Evolutionary conservation across 164 flowering plant species (phyloP).

Genomic region (Tetrastigma voinierianum): DNA sequence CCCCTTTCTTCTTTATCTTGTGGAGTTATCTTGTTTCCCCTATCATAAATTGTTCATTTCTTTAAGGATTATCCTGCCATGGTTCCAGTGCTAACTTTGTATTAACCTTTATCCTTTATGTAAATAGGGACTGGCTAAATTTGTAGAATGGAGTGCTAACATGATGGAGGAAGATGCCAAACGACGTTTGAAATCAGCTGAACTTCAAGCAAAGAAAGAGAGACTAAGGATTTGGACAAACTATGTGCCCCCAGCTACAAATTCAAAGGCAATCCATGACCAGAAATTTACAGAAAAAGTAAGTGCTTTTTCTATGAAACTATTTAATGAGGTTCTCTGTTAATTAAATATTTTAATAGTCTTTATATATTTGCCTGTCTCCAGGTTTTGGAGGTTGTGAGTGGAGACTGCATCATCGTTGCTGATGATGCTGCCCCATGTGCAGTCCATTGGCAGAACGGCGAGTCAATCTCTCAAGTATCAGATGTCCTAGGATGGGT

Average conservation of each 20-base stretch:
- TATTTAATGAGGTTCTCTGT: background rate
- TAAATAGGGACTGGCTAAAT: slow-evolving; percentile 93
- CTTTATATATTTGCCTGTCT: slow-evolving; percentile 1
- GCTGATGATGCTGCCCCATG: slow-evolving; percentile 90
- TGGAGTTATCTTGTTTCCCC: too few species aligned
- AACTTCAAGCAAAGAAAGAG: too few species aligned
- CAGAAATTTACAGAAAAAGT: slow-evolving; percentile 94
- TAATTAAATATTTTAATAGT: background rate
- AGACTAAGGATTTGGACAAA: too few species aligned
- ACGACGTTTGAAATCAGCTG: too few species aligned
- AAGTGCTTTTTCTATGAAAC: slow-evolving; percentile 1
- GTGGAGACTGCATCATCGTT: slow-evolving; percentile 92
- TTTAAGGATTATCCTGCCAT: background rate
- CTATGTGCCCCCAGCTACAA: too few species aligned
- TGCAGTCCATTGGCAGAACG: slow-evolving; percentile 87
- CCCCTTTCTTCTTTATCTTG: too few species aligned
- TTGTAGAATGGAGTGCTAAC: too few species aligned
- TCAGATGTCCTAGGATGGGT: slow-evolving; percentile 77
- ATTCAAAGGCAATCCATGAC: too few species aligned
- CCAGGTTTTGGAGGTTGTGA: slow-evolving; percentile 98
- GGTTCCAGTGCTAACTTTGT: too few species aligned
- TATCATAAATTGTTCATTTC: too few species aligned
- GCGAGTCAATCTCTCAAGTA: slow-evolving; percentile 91
- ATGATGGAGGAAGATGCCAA: too few species aligned
- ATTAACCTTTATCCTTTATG: too few species aligned